phyloP scores from a whole-genome alignment of 2,329 filamentous ascomycete genomes.

The Claviceps spartinae region DNA sequence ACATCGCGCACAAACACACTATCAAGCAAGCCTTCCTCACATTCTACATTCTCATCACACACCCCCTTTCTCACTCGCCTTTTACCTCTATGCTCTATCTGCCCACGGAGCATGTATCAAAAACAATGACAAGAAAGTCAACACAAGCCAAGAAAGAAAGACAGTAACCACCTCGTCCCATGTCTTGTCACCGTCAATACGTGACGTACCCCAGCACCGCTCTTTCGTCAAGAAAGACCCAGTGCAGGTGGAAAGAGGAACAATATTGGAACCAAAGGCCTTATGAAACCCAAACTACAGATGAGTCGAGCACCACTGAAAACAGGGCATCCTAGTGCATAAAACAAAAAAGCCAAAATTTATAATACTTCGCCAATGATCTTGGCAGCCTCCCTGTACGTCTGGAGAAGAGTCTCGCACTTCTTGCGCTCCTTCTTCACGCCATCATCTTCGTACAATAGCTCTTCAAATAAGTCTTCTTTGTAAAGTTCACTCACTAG shows the following conservation, averaged over 20 bases:
- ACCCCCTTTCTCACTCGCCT: neutral
- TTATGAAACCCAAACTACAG: neutral
- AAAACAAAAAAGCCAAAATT: conserved; percentile 5
- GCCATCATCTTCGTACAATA: conserved; percentile 92
- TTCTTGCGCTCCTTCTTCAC: conserved; percentile 98
- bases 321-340: no score
- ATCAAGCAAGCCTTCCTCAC: no score
- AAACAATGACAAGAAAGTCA: neutral
- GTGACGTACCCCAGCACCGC: neutral
- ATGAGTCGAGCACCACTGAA: neutral
- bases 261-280: no score
- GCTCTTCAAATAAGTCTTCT: conserved; percentile 77
- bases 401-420: conserved; percentile 89
- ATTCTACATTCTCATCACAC: no score
- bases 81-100: neutral
- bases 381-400: conserved; percentile 94
- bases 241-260: no score
- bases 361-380: conserved; percentile 94
- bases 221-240: no score
- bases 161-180: neutral
- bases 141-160: neutral
- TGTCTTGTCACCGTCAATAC: neutral
- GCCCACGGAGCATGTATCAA: neutral
- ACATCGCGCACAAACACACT: neutral
- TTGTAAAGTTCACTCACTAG: conserved; percentile 93